A percentile compares a stretch with the other conserved stretches of the same genome.
phyloP scores from a whole-genome alignment of 2,329 filamentous ascomycete genomes.

The Chaetomium olivaceum region DNA sequence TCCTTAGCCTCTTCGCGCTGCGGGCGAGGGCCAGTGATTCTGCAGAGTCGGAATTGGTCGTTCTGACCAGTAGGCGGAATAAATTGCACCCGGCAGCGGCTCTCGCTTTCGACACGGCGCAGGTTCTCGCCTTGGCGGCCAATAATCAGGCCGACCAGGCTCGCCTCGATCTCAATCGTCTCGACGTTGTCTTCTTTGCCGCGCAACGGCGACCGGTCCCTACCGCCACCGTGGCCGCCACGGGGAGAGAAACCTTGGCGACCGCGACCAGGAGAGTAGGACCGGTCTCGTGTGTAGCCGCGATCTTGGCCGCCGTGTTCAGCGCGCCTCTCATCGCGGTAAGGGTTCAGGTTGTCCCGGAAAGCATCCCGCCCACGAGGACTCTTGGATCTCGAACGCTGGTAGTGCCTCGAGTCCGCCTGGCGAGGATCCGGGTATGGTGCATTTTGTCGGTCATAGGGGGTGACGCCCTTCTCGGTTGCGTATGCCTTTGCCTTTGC shows the following conservation, averaged over 20 bases:
- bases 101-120: conserved; percentile 79
- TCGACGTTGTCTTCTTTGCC: conserved; percentile 71
- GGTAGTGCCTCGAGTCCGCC: conserved; percentile 57
- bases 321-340: conserved; percentile 80
- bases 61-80: conserved; percentile 71
- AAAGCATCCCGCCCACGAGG: conserved; percentile 68
- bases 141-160: conserved; percentile 85
- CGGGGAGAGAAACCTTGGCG: conserved; percentile 60
- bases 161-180: conserved; percentile 82
- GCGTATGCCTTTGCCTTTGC: conserved; percentile 82
- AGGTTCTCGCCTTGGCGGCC: conserved; percentile 88
- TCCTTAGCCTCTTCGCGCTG: conserved; percentile 76
- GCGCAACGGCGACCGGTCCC: conserved; percentile 71
- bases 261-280: conserved; percentile 62
- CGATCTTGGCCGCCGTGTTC: conserved; percentile 55
- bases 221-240: conserved; percentile 47
- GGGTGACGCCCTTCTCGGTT: conserved; percentile 70
- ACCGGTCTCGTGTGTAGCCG: conserved; percentile 65
- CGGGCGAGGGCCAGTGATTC: conserved; percentile 73
- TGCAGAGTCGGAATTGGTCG: conserved; percentile 77
- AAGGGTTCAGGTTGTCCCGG: conserved; percentile 77
- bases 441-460: conserved; percentile 58
- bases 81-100: conserved; percentile 83
- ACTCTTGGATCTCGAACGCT: conserved; percentile 73
- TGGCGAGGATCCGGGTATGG: conserved; percentile 49